Conservation (phyloP, 2,329 filamentous ascomycete genomes). For the Lojkania enalia region DNA sequence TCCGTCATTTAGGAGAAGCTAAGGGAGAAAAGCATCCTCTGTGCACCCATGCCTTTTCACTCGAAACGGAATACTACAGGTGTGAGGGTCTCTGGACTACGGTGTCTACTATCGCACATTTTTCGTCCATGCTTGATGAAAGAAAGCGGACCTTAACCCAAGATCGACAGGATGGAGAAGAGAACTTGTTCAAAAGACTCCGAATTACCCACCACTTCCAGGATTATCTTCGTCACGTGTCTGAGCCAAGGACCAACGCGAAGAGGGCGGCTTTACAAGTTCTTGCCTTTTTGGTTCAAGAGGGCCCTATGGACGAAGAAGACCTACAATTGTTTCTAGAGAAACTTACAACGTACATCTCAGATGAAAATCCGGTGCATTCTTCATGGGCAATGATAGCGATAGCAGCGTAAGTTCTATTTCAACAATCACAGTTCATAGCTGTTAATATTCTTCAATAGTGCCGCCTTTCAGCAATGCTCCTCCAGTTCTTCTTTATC, state of each 20-base stretch:
- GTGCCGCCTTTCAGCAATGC: slow-evolving; percentile 35
- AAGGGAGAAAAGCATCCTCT: slow-evolving; percentile 27
- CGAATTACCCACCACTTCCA: slow-evolving; percentile 43
- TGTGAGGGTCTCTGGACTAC: slow-evolving; percentile 43
- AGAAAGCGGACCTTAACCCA: slow-evolving; percentile 21
- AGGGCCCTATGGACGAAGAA: slow-evolving; percentile 48
- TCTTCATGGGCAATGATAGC: slow-evolving; percentile 84
- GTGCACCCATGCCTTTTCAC: slow-evolving; percentile 33
- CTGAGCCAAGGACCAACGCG: slow-evolving; percentile 37
- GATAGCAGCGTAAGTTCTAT: slow-evolving; percentile 68
- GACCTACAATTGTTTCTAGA: slow-evolving; percentile 61
- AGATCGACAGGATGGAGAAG: slow-evolving; percentile 24
- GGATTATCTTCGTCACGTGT: slow-evolving; percentile 46
- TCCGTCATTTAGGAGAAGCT: slow-evolving; percentile 47
- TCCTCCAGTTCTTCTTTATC: slow-evolving; percentile 41
- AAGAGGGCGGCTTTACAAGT: slow-evolving; percentile 59
- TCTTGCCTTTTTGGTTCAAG: slow-evolving; percentile 53
- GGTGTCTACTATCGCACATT: slow-evolving; percentile 44
- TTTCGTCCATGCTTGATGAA: slow-evolving; percentile 41
- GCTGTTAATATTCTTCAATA: slow-evolving; percentile 15
- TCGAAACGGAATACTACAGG: slow-evolving; percentile 37
- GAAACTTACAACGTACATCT: slow-evolving; percentile 61
- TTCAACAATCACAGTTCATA: background rate
- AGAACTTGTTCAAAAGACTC: slow-evolving; percentile 40
- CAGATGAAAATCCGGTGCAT: slow-evolving; percentile 65